Evolutionary conservation across 805 yeast species (phyloP).

Genomic region (Cyberlindnera mississippiensis): DNA sequence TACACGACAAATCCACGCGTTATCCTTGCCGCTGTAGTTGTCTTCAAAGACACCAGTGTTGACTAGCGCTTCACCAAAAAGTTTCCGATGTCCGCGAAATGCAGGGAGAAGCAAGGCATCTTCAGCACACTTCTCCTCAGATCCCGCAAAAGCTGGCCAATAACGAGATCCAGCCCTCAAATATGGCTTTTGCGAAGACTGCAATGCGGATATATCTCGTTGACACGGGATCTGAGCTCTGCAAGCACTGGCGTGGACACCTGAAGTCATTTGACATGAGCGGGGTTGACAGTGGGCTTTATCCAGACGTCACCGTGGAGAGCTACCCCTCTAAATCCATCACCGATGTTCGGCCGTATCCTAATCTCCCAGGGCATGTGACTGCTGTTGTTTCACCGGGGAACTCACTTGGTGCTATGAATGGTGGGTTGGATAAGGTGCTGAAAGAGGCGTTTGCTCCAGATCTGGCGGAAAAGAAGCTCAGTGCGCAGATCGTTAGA

Average conservation of each 20-base stretch:
- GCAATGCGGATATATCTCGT: constrained; percentile 1
- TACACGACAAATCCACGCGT: no score
- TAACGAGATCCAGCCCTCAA: no score
- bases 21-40: no score
- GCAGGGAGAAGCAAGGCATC: no score
- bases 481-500: constrained; percentile 22
- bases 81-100: no score
- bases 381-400: constrained; percentile 39
- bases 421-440: constrained; percentile 38
- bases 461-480: constrained; percentile 19
- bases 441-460: constrained; percentile 28
- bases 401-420: constrained; percentile 36
- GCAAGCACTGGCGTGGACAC: not conserved
- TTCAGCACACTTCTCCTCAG: no score
- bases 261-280: constrained; percentile 4
- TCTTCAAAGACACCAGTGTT: no score
- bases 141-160: no score
- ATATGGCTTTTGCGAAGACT: no score
- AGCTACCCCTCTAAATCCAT: constrained; percentile 1
- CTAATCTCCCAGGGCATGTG: not conserved
- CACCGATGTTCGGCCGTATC: not conserved
- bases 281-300: not conserved
- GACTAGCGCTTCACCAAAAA: no score
- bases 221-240: constrained; percentile 1
- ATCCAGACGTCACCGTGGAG: not conserved